Evolutionary conservation across 495 filamentous ascomycete genomes (phyloP).

Genomic region (Penicillium soppii): DNA sequence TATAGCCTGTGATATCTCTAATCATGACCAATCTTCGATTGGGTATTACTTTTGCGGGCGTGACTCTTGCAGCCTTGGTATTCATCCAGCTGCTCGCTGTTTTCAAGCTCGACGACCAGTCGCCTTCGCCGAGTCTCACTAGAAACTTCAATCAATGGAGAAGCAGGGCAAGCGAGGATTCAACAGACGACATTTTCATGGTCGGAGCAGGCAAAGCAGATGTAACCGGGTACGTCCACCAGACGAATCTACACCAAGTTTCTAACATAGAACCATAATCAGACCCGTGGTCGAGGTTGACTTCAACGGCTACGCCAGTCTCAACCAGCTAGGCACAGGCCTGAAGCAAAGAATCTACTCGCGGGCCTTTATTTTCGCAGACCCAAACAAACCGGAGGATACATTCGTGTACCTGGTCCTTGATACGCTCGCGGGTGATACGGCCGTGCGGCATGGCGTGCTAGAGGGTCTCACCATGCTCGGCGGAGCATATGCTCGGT

Average conservation of each 20-base stretch:
- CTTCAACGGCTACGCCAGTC: conserved; percentile 89
- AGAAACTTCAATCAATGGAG: conserved; percentile 23
- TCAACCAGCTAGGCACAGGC: conserved; percentile 82
- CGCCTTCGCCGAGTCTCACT: conserved; percentile 12
- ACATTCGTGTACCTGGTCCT: conserved; percentile 87
- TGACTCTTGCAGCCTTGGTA: conserved; percentile 26
- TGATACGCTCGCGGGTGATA: conserved; percentile 88
- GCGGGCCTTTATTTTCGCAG: conserved; percentile 84
- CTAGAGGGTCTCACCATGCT: conserved; percentile 65
- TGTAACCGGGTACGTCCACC: conserved; percentile 71
- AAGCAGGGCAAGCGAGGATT: conserved; percentile 19
- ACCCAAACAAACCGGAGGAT: conserved; percentile 61
- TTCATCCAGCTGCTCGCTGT: conserved; percentile 32
- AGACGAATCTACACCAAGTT: neutral
- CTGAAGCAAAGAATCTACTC: conserved; percentile 88
- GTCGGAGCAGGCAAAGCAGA: conserved; percentile 94
- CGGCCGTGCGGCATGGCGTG: conserved; percentile 83
- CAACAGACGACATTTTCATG: conserved; percentile 59
- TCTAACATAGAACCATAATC: conserved; percentile 2
- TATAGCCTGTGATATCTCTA: neutral
- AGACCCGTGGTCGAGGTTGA: conserved; percentile 87
- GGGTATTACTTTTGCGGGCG: conserved; percentile 21
- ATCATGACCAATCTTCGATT: conserved; percentile 34
- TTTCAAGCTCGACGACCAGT: conserved; percentile 13
- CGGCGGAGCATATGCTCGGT: conserved; percentile 68